These are phyloP conservation scores for Protea cynaroides DNA, from an alignment of 164 flowering plant genomes.

Conservation along the genomic window DNA sequence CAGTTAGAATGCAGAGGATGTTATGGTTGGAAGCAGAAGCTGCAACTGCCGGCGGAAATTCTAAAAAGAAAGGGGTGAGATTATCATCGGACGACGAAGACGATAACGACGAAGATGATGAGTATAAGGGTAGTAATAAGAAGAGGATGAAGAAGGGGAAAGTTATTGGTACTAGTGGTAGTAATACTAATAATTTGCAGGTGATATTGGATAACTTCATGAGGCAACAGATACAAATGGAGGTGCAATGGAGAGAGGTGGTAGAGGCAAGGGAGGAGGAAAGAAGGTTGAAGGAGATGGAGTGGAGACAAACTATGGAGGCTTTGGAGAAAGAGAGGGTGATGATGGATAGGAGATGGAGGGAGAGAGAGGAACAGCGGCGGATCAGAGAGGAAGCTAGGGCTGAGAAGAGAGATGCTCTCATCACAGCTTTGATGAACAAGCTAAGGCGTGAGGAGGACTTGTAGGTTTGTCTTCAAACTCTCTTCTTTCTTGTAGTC, in stretches of 20 bases:
- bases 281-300: constrained; percentile 62
- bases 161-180: constrained; percentile 1
- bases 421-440: constrained; percentile 60
- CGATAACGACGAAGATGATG: background rate
- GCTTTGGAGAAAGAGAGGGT: constrained; percentile 73
- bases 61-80: constrained; percentile 40
- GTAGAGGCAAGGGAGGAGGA: constrained; percentile 63
- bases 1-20: constrained; percentile 74
- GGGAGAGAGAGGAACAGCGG: constrained; percentile 81
- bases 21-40: constrained; percentile 48
- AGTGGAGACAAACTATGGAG: constrained; percentile 79
- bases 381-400: constrained; percentile 70
- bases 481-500: background rate
- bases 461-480: constrained; percentile 6
- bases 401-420: constrained; percentile 83
- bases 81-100: constrained; percentile 20
- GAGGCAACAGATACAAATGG: constrained; percentile 71
- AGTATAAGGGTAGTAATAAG: background rate
- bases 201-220: constrained; percentile 68
- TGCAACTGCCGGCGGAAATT: constrained; percentile 10
- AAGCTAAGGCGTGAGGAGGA: constrained; percentile 62
- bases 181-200: constrained; percentile 17
- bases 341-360: constrained; percentile 68
- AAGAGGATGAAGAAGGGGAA: background rate
- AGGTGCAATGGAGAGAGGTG: constrained; percentile 60